Base-by-base conservation (phyloP, 176 grass and related monocot species). In the Oryza nivara region DNA sequence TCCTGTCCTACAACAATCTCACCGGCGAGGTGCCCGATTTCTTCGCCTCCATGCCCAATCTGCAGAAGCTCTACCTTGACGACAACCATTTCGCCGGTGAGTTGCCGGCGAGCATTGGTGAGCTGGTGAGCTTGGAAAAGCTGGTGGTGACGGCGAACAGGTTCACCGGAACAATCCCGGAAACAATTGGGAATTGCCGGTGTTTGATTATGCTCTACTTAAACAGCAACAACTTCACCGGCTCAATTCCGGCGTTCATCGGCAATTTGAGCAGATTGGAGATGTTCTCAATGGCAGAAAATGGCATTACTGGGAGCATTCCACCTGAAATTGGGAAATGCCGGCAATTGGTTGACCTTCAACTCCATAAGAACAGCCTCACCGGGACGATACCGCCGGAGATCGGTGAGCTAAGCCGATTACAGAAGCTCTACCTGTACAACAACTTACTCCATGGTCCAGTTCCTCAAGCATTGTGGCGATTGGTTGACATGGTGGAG, bases 351-450 rank as follows among this genome's bases (percentile, higher is more conserved):
- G 74, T 90, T 3, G 91, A 85, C 61, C 77, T 93, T 22, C 72
- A 68, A 9, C 74, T 92, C 28, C 86, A 92, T 58, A 88, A 89
- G 22, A 92, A 92, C 63, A 80, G 61, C 46, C 79, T 92, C 16
- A 72, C 75, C 1, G 90, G 90, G 51, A 23, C 46, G 9, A 81
- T 94, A 54, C 88, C 88, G 16, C 73, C 26, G 0, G 86, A 91
- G 73, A 89, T 94, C 30, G 17, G 30, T 12, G 49, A 70, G 68
- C 88, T 94, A 22, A 60, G 47, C 11, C 26, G 19, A 3, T 73
- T 94, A 12, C 8, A 58, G 34, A 84, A 4, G 9, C 34, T 94
- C 9, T 64, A 80, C n/a, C 80, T 94, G 60, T 94, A 52, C 79
- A 67, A 49, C 22, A 94, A 94, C 69, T 65, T 15, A 41, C 79